Evolutionary conservation across 2,329 filamentous ascomycete genomes (phyloP), one percentile per base, ranked within the genome.

Genomic region (Berkeleyomyces basicola): DNA sequence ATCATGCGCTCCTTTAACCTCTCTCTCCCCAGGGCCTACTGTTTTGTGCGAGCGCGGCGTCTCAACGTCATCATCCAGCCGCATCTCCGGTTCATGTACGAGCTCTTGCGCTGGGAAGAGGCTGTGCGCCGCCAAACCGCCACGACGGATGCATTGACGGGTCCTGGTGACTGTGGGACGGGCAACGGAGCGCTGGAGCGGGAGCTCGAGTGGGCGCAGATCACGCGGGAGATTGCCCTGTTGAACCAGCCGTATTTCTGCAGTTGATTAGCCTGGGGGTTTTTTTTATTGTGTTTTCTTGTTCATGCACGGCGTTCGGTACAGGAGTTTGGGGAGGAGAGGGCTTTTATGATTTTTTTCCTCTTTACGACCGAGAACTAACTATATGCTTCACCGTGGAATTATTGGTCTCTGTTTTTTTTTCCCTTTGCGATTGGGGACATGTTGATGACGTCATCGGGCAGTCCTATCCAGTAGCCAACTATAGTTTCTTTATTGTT

Each of bases 51-150:
- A 40, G 93, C 93, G 23, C 82, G 93, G 61, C 81, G 93, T 65
- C 78, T 99, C 58, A 99, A 99, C 70, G 93, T 99, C 61, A 99
- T 99, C 67, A 97, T 99, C 67, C 93, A 99, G 72, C 93, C 93
- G 10, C 92, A 99, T 75, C 79, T 99, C 63, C 82, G 90, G 64
- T 99, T 99, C 74, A 87, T 88, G 67, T 96, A 97, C 70, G 93
- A 99, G 74, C 80, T 99, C 39, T 79, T 99, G 59, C 95, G 95
- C 72, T 97, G 92, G 90, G 93, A 99, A 73, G 92, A 96, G 72
- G 64, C n/a, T 60, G 11, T 55, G 51, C 51, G 51, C n/a, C 51
- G 39, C n/a, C 7, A 55, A 37, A 37, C 37, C 51, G n/a, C 33
- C 5, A 31, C 7, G n/a, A 39, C 36, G 37, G 51, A 55, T 36